Evolutionary conservation across 1,139 yeast genomes (phyloP).

Genomic region (Saccharomyces hybrid): DNA sequence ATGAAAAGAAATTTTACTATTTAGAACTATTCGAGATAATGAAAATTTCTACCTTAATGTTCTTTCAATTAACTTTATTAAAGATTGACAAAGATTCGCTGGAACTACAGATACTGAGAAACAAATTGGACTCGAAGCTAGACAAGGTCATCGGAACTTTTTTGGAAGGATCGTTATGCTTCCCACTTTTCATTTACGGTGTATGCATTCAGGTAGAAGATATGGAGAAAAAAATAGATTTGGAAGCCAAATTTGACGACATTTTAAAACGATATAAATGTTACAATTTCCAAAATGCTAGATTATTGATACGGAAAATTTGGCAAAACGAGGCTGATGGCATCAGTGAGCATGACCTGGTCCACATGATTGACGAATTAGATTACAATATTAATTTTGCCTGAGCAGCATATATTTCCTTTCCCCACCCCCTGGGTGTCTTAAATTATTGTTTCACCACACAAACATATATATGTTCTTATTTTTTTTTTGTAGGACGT

Average conservation of each 20-base stretch:
- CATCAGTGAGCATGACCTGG: constrained; percentile 40
- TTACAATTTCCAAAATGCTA: constrained; percentile 37
- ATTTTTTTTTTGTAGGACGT: background rate
- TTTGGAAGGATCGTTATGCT: constrained; percentile 42
- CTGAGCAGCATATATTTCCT: constrained; percentile 4
- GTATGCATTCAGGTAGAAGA: constrained; percentile 47
- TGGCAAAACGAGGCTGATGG: constrained; percentile 39
- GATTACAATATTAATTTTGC: constrained; percentile 83
- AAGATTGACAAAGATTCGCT: constrained; percentile 35
- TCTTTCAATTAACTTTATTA: constrained; percentile 56
- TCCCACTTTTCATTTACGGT: constrained; percentile 55
- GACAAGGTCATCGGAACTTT: background rate
- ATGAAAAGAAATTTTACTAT: constrained; percentile 20
- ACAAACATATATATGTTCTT: background rate
- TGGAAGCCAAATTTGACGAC: constrained; percentile 40
- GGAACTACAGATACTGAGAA: background rate
- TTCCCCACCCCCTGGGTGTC: too few species aligned
- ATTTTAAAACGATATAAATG: constrained; percentile 51
- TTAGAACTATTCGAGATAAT: constrained; percentile 65
- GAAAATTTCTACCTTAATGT: constrained; percentile 62
- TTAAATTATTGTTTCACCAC: background rate
- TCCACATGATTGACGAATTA: constrained; percentile 52
- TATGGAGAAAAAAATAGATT: constrained; percentile 42
- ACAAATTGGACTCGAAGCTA: background rate
- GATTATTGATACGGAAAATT: constrained; percentile 54